Percentiles rank a stretch among this genome's conserved stretches.
Evolutionary conservation across 139 green algal species (phyloP).

Genomic region (Pseudopediastrum boryanum): DNA sequence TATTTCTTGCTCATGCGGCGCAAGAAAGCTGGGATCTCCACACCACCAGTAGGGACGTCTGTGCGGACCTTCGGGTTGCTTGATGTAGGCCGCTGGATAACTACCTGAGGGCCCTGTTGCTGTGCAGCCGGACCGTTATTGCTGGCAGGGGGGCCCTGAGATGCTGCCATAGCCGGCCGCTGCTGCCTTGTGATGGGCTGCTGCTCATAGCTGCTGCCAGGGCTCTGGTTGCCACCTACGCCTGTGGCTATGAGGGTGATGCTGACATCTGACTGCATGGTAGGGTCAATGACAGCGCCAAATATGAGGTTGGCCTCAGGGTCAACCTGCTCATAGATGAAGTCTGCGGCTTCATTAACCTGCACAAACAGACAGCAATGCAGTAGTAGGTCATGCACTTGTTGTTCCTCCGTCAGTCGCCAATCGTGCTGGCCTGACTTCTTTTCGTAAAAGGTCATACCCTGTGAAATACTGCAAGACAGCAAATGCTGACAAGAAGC

Average conservation of each 20-base stretch:
- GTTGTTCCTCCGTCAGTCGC: no score
- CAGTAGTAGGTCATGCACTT: no score
- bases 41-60: constrained; percentile 36
- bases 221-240: constrained; percentile 5
- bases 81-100: constrained; percentile 8
- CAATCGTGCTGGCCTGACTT: no score
- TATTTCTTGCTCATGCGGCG: constrained; percentile 35
- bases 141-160: constrained; percentile 3
- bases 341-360: constrained; percentile 92
- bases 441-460: no score
- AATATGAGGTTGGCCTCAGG: constrained; percentile 92
- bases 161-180: not conserved
- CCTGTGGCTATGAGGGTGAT: constrained; percentile 97
- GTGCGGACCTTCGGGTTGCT: constrained; percentile 8
- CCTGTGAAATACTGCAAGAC: no score
- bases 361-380: no score
- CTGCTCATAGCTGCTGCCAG: constrained; percentile 3
- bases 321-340: constrained; percentile 93
- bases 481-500: no score
- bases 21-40: constrained; percentile 78
- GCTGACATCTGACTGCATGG: constrained; percentile 59
- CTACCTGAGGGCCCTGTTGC: constrained; percentile 21
- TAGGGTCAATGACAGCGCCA: constrained; percentile 80
- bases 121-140: not conserved
- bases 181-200: constrained; percentile 11